Conservation (phyloP, 2,329 filamentous ascomycete species). For the Aotearoamyces nothofagi region DNA sequence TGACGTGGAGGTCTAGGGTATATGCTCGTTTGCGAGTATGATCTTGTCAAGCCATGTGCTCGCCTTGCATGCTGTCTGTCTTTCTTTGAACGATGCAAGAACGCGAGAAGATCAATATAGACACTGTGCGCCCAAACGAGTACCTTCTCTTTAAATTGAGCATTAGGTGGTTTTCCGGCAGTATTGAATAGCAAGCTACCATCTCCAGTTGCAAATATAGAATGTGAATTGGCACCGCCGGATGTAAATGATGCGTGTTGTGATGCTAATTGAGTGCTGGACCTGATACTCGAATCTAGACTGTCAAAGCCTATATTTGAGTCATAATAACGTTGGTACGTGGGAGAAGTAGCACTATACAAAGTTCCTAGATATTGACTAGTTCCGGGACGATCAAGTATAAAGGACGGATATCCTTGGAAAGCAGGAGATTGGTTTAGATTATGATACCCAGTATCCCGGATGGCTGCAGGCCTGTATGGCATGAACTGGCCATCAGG, state of each 20-base stretch:
- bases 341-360: too few relatives aligned
- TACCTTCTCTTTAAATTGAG: conserved; percentile 51
- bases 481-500: conserved; percentile 38
- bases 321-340: too few relatives aligned
- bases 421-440: conserved; percentile 1
- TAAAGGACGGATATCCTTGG: not conserved
- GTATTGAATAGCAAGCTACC: too few relatives aligned
- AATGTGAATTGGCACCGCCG: too few relatives aligned
- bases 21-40: conserved; percentile 33
- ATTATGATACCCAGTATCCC: conserved; percentile 29
- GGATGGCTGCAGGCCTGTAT: conserved; percentile 40
- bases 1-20: conserved; percentile 32
- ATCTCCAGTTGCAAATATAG: too few relatives aligned
- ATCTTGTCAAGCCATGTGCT: conserved; percentile 17
- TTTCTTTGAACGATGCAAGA: conserved; percentile 44
- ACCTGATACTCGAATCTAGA: too few relatives aligned
- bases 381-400: not conserved
- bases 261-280: too few relatives aligned
- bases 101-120: conserved; percentile 55
- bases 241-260: too few relatives aligned
- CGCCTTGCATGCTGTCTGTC: conserved; percentile 23
- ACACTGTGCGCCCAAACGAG: conserved; percentile 56
- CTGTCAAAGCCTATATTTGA: too few relatives aligned
- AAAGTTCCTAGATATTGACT: too few relatives aligned
- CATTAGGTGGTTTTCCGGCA: conserved; percentile 10